These are phyloP conservation scores for Yamadazyma atmosphaerica DNA, from an alignment of 1,139 yeast species.

Conservation along the genomic window DNA sequence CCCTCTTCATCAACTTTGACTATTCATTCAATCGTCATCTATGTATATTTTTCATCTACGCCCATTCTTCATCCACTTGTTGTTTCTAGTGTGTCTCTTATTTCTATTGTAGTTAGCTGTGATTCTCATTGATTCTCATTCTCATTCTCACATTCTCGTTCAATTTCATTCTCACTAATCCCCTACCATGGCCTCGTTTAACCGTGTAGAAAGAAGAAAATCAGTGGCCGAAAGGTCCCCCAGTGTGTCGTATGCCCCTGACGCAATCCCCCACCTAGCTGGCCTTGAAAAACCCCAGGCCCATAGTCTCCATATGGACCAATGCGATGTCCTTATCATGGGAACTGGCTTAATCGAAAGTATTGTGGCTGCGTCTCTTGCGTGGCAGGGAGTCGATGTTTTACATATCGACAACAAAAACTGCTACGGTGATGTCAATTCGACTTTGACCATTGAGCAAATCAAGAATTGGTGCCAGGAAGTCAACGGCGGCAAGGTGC, in stretches of 20 bases:
- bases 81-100: too few relatives aligned
- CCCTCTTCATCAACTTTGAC: too few relatives aligned
- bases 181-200: constrained; percentile 8
- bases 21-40: too few relatives aligned
- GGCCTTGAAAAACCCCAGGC: constrained; percentile 70
- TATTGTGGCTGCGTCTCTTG: constrained; percentile 86
- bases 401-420: constrained; percentile 82
- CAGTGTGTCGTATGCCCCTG: constrained; percentile 48
- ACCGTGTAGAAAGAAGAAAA: constrained; percentile 52
- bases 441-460: constrained; percentile 85
- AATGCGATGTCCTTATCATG: constrained; percentile 82
- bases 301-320: constrained; percentile 50
- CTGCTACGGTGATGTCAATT: constrained; percentile 85
- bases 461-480: constrained; percentile 75
- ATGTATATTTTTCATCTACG: too few relatives aligned
- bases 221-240: constrained; percentile 79
- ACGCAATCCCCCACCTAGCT: constrained; percentile 76
- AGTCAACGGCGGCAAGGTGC: constrained; percentile 54
- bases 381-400: constrained; percentile 95
- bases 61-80: too few relatives aligned
- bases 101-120: too few relatives aligned
- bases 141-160: too few relatives aligned
- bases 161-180: not conserved
- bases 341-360: constrained; percentile 94
- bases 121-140: too few relatives aligned